Conservation (phyloP, 139 green algal species). For the Limnomonas spitsbergensis region DNA sequence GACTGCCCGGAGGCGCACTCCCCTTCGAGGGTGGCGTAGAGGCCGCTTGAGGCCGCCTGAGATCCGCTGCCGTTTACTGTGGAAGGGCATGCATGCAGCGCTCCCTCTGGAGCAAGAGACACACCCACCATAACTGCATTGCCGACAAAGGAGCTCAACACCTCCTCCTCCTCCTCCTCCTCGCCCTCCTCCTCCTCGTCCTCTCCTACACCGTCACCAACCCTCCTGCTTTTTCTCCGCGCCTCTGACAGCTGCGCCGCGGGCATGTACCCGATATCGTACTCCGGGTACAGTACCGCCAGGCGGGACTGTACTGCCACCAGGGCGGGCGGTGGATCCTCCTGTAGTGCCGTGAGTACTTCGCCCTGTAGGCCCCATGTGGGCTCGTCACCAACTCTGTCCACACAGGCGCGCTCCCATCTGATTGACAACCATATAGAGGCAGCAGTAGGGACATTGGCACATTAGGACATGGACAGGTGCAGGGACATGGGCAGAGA, state of each 20-base stretch:
- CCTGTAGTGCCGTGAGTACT: background rate
- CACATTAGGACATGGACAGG: no score
- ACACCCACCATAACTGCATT: constrained; percentile 11
- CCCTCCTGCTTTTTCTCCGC: background rate
- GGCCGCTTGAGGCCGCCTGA: no score
- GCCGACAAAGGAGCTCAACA: constrained; percentile 8
- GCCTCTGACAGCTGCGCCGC: constrained; percentile 3
- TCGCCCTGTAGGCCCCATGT: constrained; percentile 34
- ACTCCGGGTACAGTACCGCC: constrained; percentile 11
- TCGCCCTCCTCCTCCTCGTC: constrained; percentile 6
- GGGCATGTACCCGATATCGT: constrained; percentile 13
- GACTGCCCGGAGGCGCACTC: no score
- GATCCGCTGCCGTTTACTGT: no score
- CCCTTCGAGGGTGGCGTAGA: no score
- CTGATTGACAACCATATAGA: no score
- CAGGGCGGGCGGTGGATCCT: constrained; percentile 20
- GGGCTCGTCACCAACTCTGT: constrained; percentile 30
- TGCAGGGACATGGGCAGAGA: no score
- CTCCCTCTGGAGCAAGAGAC: no score
- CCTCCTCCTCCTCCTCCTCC: constrained; percentile 18
- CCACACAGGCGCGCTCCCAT: constrained; percentile 43
- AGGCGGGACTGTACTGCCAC: constrained; percentile 35
- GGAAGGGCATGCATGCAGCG: no score
- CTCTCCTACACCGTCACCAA: background rate
- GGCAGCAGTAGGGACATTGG: no score